Base-by-base conservation (phyloP, 257 asterid genomes). In the Solanum sparsipilum region DNA sequence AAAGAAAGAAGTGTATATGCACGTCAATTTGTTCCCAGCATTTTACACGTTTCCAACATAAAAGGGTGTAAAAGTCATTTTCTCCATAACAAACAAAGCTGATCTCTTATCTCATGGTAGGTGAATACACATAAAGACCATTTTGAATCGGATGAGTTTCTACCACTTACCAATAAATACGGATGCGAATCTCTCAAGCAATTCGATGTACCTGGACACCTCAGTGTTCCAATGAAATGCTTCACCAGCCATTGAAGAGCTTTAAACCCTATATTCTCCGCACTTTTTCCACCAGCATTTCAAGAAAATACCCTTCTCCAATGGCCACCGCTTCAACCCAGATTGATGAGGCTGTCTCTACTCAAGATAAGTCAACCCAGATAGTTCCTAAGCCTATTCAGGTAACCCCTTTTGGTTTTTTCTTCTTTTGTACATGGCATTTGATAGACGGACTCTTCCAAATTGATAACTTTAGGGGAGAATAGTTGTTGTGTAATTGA, bases 251-350 rank as follows among this genome's bases (percentile, higher is more conserved):
- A 73, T 38, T 92, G 71, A 85, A 79, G 44, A n/a, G 27, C 39
- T 74, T 88, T 63, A 92, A 72, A 81, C 87, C 94, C 88, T 56
- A 88, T 20, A 83, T 73, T 23, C 31, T 89, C 36, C 82, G 70
- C 89, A 79, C 84, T 73, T 27, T 88, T 65, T 18, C 91, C 13
- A 89, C 46, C 75, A 67, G 21, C 29, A 60, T 39, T 15, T 25
- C 91, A 88, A 65, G 72, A 2, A 83, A 89, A 79, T 36, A 41
- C 88, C 87, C 93, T 18, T 86, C 89, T 31, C 85, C 79, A 87
- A 94, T 94, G 98, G 95, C 98, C 90, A 87, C 94, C 82, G 91
- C 74, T 56, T 75, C 94, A 2, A 67, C 94, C 31, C 91, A 93
- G 92, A 92, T 89, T 7, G 89, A 84, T 16, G 89, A 81, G 25